Conservation (phyloP, 2,329 filamentous ascomycete genomes). For the Hypoxylon sp. region DNA sequence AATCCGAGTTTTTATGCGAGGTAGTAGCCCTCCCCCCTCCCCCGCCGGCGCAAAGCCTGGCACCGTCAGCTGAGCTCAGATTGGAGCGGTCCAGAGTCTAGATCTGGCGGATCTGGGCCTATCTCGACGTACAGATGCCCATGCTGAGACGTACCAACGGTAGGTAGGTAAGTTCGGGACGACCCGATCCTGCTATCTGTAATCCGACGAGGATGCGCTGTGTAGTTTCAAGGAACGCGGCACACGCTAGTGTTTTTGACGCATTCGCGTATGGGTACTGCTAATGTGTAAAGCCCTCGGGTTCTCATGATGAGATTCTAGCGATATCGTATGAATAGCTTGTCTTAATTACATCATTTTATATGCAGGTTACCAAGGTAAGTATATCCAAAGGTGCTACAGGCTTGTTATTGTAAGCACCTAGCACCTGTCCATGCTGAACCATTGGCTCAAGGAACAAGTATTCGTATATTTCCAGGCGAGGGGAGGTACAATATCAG, state of each 20-base stretch:
- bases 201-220: not conserved
- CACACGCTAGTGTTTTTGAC: not conserved
- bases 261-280: not conserved
- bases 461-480: not conserved
- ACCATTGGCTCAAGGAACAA: not conserved
- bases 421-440: constrained; percentile 7
- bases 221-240: not conserved
- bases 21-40: not conserved
- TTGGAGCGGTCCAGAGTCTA: constrained; percentile 24
- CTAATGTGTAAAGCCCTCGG: not conserved
- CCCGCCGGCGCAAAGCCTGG: constrained; percentile 1
- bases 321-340: not conserved
- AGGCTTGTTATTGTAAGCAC: constrained; percentile 3
- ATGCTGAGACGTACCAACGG: constrained; percentile 4
- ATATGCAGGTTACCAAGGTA: not conserved
- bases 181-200: constrained; percentile 22
- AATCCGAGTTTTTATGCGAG: constrained; percentile 11
- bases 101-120: constrained; percentile 22
- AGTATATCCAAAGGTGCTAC: not conserved
- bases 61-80: constrained; percentile 24
- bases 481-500: not conserved
- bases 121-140: constrained; percentile 6
- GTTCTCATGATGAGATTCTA: not conserved
- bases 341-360: constrained; percentile 1
- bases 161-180: constrained; percentile 29